These are phyloP conservation scores for Acaromyces ingoldii DNA, from an alignment of 1,284 basidiomycete genomes.

Conservation along the genomic window DNA sequence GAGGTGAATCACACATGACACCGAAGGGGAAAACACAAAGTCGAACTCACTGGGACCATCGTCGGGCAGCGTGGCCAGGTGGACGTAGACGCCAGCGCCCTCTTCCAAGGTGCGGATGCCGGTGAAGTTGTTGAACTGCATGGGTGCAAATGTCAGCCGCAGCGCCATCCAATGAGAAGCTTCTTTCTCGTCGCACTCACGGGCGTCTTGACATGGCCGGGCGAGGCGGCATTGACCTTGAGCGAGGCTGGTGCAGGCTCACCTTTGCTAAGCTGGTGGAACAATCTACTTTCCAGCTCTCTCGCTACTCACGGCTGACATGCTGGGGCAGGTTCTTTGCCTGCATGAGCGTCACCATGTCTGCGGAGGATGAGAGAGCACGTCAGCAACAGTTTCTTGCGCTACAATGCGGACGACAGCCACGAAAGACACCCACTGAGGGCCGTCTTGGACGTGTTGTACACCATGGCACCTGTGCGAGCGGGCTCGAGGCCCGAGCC, in stretches of 20 bases:
- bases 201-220: slow-evolving; percentile 18
- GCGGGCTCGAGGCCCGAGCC: slow-evolving; percentile 10
- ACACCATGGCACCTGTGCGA: slow-evolving; percentile 18
- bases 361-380: background rate
- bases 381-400: background rate
- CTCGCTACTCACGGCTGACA: background rate
- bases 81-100: slow-evolving; percentile 16
- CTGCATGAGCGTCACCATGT: slow-evolving; percentile 22
- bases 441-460: slow-evolving; percentile 17
- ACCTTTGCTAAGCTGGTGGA: background rate
- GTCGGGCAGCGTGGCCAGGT: slow-evolving; percentile 13
- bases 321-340: slow-evolving; percentile 11
- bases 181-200: too few relatives aligned
- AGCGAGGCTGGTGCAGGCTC: slow-evolving; percentile 4
- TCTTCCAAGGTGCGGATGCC: slow-evolving; percentile 10
- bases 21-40: background rate
- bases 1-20: background rate
- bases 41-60: slow-evolving; percentile 7
- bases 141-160: too few relatives aligned
- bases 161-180: too few relatives aligned
- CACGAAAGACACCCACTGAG: slow-evolving; percentile 2
- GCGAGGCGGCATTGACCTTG: slow-evolving; percentile 18
- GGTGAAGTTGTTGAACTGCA: slow-evolving; percentile 19
- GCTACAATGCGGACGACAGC: background rate
- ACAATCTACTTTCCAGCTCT: background rate